Percentiles rank a stretch among this genome's conserved stretches.
Evolutionary conservation across 1,284 basidiomycete genomes (phyloP).

Genomic region (Apiotrichum porosum): DNA sequence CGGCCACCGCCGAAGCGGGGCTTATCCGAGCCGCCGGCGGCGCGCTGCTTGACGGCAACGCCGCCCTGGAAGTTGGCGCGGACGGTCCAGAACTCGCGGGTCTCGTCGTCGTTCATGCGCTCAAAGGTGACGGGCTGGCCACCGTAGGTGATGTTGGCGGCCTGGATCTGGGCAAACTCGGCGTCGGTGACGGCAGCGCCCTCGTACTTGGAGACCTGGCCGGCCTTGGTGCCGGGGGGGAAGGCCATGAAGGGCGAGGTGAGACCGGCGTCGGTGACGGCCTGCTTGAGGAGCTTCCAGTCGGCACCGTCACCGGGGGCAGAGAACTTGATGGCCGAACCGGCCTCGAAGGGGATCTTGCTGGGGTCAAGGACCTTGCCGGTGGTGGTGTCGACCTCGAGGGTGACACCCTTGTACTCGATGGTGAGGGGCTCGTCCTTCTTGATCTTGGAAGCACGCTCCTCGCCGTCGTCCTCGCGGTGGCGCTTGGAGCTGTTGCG

Average conservation of each 20-base stretch:
- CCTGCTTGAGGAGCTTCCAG: slow-evolving; percentile 52
- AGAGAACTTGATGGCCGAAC: slow-evolving; percentile 43
- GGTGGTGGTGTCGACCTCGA: slow-evolving; percentile 63
- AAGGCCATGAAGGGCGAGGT: slow-evolving; percentile 39
- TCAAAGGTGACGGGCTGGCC: slow-evolving; percentile 40
- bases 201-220: slow-evolving; percentile 49
- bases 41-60: slow-evolving; percentile 56
- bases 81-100: slow-evolving; percentile 71
- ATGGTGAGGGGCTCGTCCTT: slow-evolving; percentile 51
- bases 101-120: slow-evolving; percentile 53
- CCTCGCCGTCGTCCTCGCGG: slow-evolving; percentile 47
- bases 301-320: slow-evolving; percentile 46
- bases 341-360: slow-evolving; percentile 48
- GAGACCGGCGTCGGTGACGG: slow-evolving; percentile 33
- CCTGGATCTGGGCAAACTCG: slow-evolving; percentile 48
- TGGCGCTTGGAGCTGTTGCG: slow-evolving; percentile 22
- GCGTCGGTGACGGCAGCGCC: slow-evolving; percentile 49
- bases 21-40: slow-evolving; percentile 38
- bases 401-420: slow-evolving; percentile 58
- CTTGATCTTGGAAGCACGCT: slow-evolving; percentile 51
- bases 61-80: slow-evolving; percentile 57
- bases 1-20: slow-evolving; percentile 32
- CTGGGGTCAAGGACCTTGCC: slow-evolving; percentile 48
- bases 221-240: slow-evolving; percentile 45
- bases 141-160: slow-evolving; percentile 48